Evolutionary conservation across 345 rosid genomes (phyloP), one percentile per base, ranked within the genome.

Genomic region (Gossypioides kirkii): DNA sequence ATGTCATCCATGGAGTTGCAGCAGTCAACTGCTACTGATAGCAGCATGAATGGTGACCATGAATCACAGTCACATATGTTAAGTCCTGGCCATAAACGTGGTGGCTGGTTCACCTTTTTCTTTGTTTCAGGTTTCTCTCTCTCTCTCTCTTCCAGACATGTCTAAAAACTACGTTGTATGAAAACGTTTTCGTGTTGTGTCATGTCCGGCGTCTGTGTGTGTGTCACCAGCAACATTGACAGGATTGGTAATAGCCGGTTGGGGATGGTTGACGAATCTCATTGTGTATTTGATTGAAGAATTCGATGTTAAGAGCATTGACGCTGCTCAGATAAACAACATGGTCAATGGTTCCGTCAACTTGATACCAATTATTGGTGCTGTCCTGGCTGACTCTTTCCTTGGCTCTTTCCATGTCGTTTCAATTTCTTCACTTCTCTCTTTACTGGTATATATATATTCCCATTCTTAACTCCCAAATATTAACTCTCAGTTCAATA

Each of bases 281-380:
- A 49, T 77, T 43, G 81, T 83, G 64, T 83, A 56, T 74, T 60
- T 83, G 67, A 78, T 80, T 8, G 25, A 80, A 62, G 68, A 77
- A 26, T 77, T 77, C 80, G 58, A 77, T 10, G 66, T 77, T 6
- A 65, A 72, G 45, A 77, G 72, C 76, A 59, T 77, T 28, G 72
- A 72, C 26, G 76, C 80, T 1, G 26, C 80, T 45, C 80, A 77
- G 67, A 72, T 56, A 8, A 16, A 41, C 2, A 77, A 77, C 16
- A 61, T 65, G 2, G 61, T 72, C 22, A 53, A 26, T 9, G 79
- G 66, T 46, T 71, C 70, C 61, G 47, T 9, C 56, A 45, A 50
- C 22, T 25, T 80, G 17, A 16, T 80, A 10, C 79, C 82, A 0
- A 32, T 80, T 18, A 26, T 70, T 38, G 82, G 71, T 67, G 77